Percentiles rank a stretch among this genome's conserved stretches.
Evolutionary conservation across 1,139 yeast species (phyloP).

Genomic region (Kodamaea ohmeri): DNA sequence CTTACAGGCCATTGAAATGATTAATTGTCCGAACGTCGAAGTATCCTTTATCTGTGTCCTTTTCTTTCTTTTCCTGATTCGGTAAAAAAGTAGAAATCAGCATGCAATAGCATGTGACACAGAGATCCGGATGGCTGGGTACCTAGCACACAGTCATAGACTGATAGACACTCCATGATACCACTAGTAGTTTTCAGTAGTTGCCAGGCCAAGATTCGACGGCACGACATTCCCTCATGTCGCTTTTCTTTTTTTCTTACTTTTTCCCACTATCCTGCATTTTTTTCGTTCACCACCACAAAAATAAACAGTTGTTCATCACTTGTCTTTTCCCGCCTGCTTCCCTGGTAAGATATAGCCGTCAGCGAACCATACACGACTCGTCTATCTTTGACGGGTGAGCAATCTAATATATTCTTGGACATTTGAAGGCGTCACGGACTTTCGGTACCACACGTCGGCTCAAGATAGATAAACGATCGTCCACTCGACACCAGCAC

Average conservation of each 20-base stretch:
- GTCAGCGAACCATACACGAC: constrained; percentile 2
- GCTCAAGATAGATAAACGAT: neutral
- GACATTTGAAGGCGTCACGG: neutral
- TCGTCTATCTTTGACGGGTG: neutral
- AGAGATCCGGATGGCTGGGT: neutral
- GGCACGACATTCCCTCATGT: neutral
- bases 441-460: neutral
- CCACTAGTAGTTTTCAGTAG: no score
- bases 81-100: neutral
- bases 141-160: neutral
- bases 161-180: no score
- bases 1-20: no score
- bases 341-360: constrained; percentile 8
- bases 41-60: neutral
- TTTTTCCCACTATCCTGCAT: constrained; percentile 5
- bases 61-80: neutral
- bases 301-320: constrained; percentile 11
- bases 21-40: neutral
- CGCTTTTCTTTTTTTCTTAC: constrained; percentile 8
- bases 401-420: neutral
- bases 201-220: no score
- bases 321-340: constrained; percentile 9
- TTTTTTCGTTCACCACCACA: constrained; percentile 7
- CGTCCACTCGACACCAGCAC: constrained; percentile 2
- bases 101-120: neutral